Evolutionary conservation across 495 filamentous ascomycete genomes (phyloP).

Genomic region (Lentithecium fluviatile): DNA sequence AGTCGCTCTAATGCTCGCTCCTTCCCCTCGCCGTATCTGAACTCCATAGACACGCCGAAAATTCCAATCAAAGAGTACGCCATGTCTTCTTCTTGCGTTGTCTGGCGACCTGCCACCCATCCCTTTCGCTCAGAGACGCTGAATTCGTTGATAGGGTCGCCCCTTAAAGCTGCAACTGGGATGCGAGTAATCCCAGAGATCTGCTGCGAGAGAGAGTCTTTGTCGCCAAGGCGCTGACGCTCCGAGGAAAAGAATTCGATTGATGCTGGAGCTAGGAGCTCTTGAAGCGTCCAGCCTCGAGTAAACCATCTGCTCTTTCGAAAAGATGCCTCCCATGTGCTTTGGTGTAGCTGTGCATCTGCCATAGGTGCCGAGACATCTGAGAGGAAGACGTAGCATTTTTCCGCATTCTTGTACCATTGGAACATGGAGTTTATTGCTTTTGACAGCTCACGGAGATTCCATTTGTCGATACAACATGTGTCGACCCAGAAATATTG

Average conservation of each 20-base stretch:
- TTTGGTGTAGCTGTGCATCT: no score
- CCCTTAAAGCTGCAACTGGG: constrained; percentile 2
- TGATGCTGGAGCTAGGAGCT: constrained; percentile 6
- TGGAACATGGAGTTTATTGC: constrained; percentile 18
- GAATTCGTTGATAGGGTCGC: constrained; percentile 4
- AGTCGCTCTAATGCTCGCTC: no score
- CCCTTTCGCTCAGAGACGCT: constrained; percentile 4
- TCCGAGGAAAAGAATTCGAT: constrained; percentile 11
- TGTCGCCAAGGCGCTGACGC: constrained; percentile 8
- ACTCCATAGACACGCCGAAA: constrained; percentile 2
- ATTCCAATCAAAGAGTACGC: constrained; percentile 12
- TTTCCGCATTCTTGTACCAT: constrained; percentile 18
- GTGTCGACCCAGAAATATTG: constrained; percentile 28
- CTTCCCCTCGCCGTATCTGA: constrained; percentile 7
- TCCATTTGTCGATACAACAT: no score
- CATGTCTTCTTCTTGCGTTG: constrained; percentile 14
- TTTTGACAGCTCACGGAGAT: constrained; percentile 19
- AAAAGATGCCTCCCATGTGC: no score
- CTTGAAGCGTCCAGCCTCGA: constrained; percentile 12
- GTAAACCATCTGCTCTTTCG: no score
- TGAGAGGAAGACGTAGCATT: constrained; percentile 21
- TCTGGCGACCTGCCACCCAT: constrained; percentile 12
- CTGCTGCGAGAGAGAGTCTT: constrained; percentile 8
- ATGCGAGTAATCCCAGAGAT: constrained; percentile 16
- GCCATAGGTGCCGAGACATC: constrained; percentile 12